Conservation (phyloP, 331 rosid genomes). For the Spiraea crenata region DNA sequence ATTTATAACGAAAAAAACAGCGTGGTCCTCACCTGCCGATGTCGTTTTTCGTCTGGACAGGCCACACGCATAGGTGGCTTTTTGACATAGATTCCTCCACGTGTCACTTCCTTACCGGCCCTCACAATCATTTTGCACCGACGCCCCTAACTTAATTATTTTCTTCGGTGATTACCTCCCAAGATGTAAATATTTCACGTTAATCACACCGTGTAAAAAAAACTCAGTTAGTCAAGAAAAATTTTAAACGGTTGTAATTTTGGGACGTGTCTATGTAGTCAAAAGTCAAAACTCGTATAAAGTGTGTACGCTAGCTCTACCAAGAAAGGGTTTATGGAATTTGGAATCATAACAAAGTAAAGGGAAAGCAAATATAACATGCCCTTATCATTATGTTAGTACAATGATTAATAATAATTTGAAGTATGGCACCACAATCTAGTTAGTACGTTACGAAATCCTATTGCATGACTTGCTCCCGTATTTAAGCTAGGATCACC, state of each 20-base stretch:
- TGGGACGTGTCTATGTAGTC: neutral
- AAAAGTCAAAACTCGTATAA: neutral
- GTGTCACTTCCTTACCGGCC: neutral
- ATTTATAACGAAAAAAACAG: neutral
- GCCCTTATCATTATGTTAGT: neutral
- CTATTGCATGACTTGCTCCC: neutral
- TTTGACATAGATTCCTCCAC: conserved; percentile 7
- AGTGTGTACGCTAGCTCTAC: too few relatives aligned
- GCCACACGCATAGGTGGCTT: neutral
- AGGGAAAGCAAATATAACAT: neutral
- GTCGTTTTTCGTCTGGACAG: neutral
- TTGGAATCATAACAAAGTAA: neutral
- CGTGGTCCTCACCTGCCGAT: neutral
- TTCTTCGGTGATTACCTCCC: neutral
- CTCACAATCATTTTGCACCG: neutral
- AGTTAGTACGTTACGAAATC: neutral
- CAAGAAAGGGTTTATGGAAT: neutral
- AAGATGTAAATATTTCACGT: neutral
- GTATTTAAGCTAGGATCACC: too few relatives aligned
- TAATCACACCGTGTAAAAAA: too few relatives aligned
- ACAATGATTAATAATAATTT: neutral
- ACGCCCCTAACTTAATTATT: accelerated
- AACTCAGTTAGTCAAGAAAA: too few relatives aligned
- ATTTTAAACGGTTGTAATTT: neutral
- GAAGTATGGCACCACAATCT: neutral